A percentile compares a stretch with the other conserved stretches of the same genome.
Conservation (phyloP, 108 stramenopile genomes). For the Cyclotella sp. region DNA sequence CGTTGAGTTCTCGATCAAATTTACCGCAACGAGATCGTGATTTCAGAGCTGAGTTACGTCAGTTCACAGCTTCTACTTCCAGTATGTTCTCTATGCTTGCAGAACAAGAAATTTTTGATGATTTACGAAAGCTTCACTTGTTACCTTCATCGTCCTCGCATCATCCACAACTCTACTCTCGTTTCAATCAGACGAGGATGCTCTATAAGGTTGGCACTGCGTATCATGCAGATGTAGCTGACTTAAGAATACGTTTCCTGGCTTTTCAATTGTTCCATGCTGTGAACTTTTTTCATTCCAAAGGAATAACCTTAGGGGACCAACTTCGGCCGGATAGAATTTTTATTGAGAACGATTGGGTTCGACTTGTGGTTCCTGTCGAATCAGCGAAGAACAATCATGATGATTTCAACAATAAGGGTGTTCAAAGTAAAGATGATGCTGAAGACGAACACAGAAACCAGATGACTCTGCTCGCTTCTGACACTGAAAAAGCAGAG, state of each 20-base stretch:
- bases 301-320: slow-evolving; percentile 27
- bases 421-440: not conserved
- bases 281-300: slow-evolving; percentile 34
- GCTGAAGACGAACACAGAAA: too few relatives aligned
- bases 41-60: slow-evolving; percentile 14
- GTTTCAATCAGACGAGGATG: slow-evolving; percentile 21
- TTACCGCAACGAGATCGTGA: not conserved
- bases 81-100: not conserved
- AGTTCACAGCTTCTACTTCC: slow-evolving; percentile 7
- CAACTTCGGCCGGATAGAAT: slow-evolving; percentile 35
- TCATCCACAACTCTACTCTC: slow-evolving; percentile 11
- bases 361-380: slow-evolving; percentile 26
- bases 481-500: slow-evolving; percentile 8
- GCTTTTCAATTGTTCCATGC: slow-evolving; percentile 42
- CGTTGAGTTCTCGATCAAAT: not conserved
- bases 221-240: slow-evolving; percentile 40
- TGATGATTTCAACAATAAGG: not conserved
- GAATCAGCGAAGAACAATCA: not conserved
- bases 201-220: slow-evolving; percentile 21
- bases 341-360: slow-evolving; percentile 40
- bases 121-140: slow-evolving; percentile 1
- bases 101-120: slow-evolving; percentile 14
- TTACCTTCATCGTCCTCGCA: slow-evolving; percentile 4
- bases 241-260: slow-evolving; percentile 36
- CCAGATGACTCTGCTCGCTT: not conserved